Evolutionary conservation across 176 grass and related monocot genomes (phyloP), one percentile per base, ranked within the genome.

Genomic region (Lolium multiflorum): DNA sequence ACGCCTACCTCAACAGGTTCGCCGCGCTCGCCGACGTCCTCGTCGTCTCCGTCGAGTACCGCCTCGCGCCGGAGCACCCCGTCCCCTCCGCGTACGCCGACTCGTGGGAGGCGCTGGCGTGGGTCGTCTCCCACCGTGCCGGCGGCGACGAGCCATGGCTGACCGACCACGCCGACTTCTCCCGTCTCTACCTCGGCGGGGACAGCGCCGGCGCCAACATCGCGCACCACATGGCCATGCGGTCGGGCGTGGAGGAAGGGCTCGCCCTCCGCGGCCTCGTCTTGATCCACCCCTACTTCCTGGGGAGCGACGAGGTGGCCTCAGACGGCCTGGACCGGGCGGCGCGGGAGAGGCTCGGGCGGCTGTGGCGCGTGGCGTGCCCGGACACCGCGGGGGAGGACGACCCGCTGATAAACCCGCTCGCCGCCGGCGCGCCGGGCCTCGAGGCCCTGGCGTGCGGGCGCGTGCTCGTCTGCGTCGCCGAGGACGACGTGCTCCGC

Each of bases 161-260:
- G 54, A 15, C 75, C 28, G 77, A 60, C 28, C 78, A 84, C 79
- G 87, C 63, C 13, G 89, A 97, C 61, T 94, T 97, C 86, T 59
- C 86, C 6, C 90, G 83, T 17, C 71, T 97, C 11, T 97, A 85
- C 85, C 80, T 97, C 28, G 81, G 92, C 26, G 95, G 95, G 9
- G 95, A 97, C 77, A 97, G 95, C 65, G 90, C 92, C 11, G 92
- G 95, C 21, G 71, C 90, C 52, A 97, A 94, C 91, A 97, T 97
- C 85, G 92, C 86, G 54, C 92, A 97, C 81, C 83, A 97, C 73
- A 83, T 91, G 67, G 88, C 85, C 43, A 97, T 91, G 92, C 92
- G 80, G 31, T 88, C 54, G 0, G 89, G 62, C 7, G 22, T 31
- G n/a, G 88, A 85, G 48, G 86, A 85, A 49, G 3, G 59, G 59